These are phyloP conservation scores for Aschersonia sp. DNA, from an alignment of 2,329 filamentous ascomycete genomes.

Conservation along the genomic window DNA sequence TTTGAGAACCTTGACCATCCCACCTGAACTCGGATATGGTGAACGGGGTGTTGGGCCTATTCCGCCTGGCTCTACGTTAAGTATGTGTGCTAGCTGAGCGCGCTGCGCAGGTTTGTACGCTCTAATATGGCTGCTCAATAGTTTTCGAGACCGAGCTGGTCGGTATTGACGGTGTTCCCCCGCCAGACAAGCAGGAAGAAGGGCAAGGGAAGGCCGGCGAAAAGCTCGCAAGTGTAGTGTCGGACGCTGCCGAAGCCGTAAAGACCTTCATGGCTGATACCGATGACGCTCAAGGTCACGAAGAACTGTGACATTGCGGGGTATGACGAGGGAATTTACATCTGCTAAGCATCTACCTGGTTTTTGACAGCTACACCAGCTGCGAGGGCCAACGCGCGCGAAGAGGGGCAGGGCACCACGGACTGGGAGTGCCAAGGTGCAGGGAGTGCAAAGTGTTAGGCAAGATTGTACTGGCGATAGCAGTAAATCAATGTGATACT, in stretches of 20 bases:
- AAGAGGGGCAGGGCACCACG: too few relatives aligned
- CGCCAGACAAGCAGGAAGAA: background rate
- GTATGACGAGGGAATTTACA: background rate
- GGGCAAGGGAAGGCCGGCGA: constrained; percentile 16
- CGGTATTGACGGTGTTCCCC: constrained; percentile 58
- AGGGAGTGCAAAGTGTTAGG: too few relatives aligned
- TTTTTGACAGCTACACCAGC: too few relatives aligned
- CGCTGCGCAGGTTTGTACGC: background rate
- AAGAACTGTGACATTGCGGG: constrained; percentile 35
- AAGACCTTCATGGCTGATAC: constrained; percentile 38
- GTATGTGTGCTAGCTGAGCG: constrained; percentile 27
- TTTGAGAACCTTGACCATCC: constrained; percentile 65
- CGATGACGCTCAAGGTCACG: constrained; percentile 42
- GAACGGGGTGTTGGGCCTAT: constrained; percentile 65
- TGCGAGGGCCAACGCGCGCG: too few relatives aligned
- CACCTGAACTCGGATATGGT: constrained; percentile 77
- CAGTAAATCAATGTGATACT: too few relatives aligned
- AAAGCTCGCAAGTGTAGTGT: constrained; percentile 8
- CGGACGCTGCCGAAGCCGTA: constrained; percentile 17
- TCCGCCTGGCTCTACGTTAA: constrained; percentile 62
- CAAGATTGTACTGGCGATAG: too few relatives aligned
- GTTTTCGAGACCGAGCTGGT: constrained; percentile 89
- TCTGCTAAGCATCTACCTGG: background rate
- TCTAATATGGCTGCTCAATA: constrained; percentile 15
- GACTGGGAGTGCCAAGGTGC: too few relatives aligned